Evolutionary conservation across 306 rosid genomes (phyloP), one percentile per base, ranked within the genome.

Genomic region (Canavalia gladiata): DNA sequence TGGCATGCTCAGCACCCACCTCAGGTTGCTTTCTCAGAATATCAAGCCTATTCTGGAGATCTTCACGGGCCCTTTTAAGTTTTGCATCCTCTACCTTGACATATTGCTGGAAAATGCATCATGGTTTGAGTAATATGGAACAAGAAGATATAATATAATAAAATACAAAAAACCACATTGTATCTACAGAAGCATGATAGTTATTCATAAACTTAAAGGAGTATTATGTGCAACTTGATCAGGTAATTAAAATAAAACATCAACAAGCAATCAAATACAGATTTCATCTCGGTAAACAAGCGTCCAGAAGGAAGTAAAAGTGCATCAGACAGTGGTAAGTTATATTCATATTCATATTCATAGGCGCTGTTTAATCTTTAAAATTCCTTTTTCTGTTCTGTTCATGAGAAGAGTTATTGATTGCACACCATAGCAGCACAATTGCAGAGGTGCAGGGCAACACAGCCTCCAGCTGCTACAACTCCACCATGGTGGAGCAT

Each of bases 11-110:
- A 78, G 77, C 66, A 84, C 98, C 77, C 78, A 95, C 99, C 81
- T 95, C 99, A 76, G 96, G 90, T 82, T 89, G 99, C 89, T 68
- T 93, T 78, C 88, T 90, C 69, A 95, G 84, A 84, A 88, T 76
- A 76, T 93, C 98, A 84, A 93, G 82, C 87, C 86, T 90, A 76
- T 85, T 83, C 82, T 91, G 99, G 64, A 95, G 88, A 86, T 95
- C 98, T 76, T 93, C 98, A 37, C 90, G 97, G 42, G 77, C 71
- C 86, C 86, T 89, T 87, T 88, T 93, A 74, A 86, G 88, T 72
- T 86, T 86, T 84, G 87, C 81, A 81, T 88, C 96, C 25, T 85
- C 98, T 58, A 84, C 79, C 84, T 89, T 93, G 72, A 49, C 25
- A 74, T 95, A 91, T 86, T 90, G 74, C 99, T 95, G 87, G 72